phyloP scores from a whole-genome alignment of 345 rosid species.

The Firmiana major region DNA sequence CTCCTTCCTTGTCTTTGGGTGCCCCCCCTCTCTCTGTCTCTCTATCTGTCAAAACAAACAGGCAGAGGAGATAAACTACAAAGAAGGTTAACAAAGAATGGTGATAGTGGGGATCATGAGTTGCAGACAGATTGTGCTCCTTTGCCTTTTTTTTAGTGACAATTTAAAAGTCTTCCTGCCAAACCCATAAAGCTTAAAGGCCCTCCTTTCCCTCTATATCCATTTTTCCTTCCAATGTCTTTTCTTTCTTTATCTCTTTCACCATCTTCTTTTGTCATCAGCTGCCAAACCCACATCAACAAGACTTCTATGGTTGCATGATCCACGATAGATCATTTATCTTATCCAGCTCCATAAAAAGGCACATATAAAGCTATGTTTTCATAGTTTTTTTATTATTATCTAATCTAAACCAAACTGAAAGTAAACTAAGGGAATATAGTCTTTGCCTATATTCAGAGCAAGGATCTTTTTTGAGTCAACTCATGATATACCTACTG shows the following conservation, averaged over 20 bases:
- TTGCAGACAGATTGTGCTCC: not conserved
- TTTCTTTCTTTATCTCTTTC: not conserved
- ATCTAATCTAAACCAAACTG: not conserved
- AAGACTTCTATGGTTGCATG: not conserved
- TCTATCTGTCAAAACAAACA: not conserved
- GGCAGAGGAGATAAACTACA: not conserved
- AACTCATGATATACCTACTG: not conserved
- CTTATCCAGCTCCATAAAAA: not conserved
- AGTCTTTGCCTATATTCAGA: too few species aligned
- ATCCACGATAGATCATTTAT: not conserved
- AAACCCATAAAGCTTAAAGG: constrained; percentile 10
- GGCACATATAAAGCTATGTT: not conserved
- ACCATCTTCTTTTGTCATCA: not conserved
- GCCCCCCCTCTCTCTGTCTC: not conserved
- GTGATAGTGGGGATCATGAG: not conserved
- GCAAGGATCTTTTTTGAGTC: not conserved
- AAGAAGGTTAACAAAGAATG: not conserved
- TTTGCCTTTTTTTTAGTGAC: not conserved
- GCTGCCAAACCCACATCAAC: constrained; percentile 24
- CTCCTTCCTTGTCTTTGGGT: not conserved
- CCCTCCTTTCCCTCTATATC: not conserved
- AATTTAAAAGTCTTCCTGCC: not conserved
- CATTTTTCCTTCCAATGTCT: not conserved
- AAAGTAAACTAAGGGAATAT: not conserved
- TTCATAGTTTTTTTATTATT: not conserved